Conservation (phyloP, 768 basidiomycete genomes). For the Candolleomyces eurysporus region DNA sequence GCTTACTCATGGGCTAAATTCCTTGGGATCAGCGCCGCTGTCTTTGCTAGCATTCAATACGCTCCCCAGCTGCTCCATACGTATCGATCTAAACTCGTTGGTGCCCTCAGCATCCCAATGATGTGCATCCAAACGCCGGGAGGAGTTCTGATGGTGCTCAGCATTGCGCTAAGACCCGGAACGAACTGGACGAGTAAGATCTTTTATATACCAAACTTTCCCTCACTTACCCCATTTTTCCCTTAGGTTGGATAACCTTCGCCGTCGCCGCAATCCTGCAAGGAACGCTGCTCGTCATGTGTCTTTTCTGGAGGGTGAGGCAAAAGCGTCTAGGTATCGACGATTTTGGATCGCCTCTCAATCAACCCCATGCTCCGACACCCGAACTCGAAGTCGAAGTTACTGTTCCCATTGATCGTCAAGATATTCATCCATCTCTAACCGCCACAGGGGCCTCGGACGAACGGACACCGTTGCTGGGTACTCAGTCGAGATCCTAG, state of each 20-base stretch:
- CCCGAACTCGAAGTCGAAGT: neutral
- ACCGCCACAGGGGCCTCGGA: too few relatives aligned
- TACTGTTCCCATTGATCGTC: too few relatives aligned
- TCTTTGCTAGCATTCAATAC: slow-evolving; percentile 83
- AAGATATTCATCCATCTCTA: too few relatives aligned
- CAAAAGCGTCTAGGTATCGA: slow-evolving; percentile 76
- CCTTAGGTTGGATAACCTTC: slow-evolving; percentile 88
- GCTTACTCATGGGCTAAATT: slow-evolving; percentile 73
- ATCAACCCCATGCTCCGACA: neutral
- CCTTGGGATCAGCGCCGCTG: slow-evolving; percentile 77
- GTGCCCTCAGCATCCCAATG: slow-evolving; percentile 91
- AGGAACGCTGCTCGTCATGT: slow-evolving; percentile 77
- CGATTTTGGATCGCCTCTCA: slow-evolving; percentile 74
- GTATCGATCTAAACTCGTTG: slow-evolving; percentile 76
- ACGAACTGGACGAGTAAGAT: slow-evolving; percentile 5
- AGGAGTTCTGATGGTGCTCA: slow-evolving; percentile 80
- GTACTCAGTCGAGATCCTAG: too few relatives aligned
- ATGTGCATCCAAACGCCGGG: slow-evolving; percentile 96
- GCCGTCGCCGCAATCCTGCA: slow-evolving; percentile 86
- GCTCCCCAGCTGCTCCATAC: slow-evolving; percentile 84
- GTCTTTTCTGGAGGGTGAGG: slow-evolving; percentile 79
- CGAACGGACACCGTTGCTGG: too few relatives aligned
- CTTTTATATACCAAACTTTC: slow-evolving; percentile 4
- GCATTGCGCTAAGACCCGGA: slow-evolving; percentile 66
- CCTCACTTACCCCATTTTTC: slow-evolving; percentile 25